These are phyloP conservation scores for Cryptosporidium sp. DNA, from an alignment of 169 alveolate genomes.

Conservation along the genomic window DNA sequence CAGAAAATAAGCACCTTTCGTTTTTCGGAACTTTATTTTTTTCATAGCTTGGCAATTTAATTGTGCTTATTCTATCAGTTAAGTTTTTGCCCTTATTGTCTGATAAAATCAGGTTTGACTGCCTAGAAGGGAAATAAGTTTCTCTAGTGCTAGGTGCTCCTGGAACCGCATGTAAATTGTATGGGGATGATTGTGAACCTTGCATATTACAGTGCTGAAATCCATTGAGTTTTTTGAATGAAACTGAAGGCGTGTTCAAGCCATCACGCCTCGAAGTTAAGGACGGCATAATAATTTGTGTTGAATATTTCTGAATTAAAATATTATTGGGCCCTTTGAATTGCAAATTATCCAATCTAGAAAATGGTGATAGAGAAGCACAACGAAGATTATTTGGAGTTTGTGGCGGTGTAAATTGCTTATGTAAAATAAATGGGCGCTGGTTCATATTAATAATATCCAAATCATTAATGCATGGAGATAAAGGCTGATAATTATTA, in stretches of 20 bases:
- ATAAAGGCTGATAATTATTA: background rate
- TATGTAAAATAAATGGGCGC: conserved; percentile 66
- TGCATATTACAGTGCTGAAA: background rate
- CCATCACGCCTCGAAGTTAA: conserved; percentile 36
- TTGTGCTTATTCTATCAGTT: background rate
- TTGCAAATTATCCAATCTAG: conserved; percentile 39
- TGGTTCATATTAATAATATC: conserved; percentile 10
- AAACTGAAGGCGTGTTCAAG: conserved; percentile 16
- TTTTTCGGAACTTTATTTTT: background rate
- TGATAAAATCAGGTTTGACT: background rate
- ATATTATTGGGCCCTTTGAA: conserved; percentile 10
- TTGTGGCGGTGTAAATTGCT: conserved; percentile 69
- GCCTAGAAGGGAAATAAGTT: background rate
- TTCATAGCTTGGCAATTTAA: background rate
- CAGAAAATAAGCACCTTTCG: background rate
- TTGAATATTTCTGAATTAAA: conserved; percentile 9
- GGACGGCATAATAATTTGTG: conserved; percentile 20
- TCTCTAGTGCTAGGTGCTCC: conserved; percentile 3
- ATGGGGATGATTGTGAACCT: conserved; percentile 32
- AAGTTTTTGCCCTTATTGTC: background rate
- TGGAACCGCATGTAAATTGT: conserved; percentile 3
- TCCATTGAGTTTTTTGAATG: conserved; percentile 3
- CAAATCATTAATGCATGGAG: background rate
- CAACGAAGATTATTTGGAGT: conserved; percentile 62
- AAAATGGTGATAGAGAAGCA: conserved; percentile 55